Percentiles rank a stretch among this genome's conserved stretches.
phyloP scores from a whole-genome alignment of 108 stramenopile species.

The Poteriospumella lacustris region DNA sequence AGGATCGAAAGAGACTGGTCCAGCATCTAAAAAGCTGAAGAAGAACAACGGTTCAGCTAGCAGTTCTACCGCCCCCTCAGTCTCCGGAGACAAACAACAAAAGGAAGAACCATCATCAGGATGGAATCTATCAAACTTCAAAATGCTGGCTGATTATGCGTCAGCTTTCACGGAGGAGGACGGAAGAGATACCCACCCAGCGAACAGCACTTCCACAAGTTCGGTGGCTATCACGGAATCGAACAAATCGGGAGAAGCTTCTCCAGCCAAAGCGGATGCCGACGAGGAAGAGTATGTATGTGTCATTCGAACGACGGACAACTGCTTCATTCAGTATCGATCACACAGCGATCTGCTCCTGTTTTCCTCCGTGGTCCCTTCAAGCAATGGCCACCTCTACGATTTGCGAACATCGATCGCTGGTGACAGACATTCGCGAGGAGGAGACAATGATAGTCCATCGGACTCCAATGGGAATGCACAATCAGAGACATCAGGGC shows the following conservation, averaged over 20 bases:
- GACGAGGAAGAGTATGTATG: slow-evolving; percentile 18
- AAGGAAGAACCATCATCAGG: neutral
- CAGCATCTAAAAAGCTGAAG: slow-evolving; percentile 2
- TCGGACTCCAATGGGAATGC: neutral
- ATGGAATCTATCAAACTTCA: slow-evolving; percentile 13
- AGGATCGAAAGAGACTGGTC: neutral
- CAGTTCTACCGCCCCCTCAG: neutral
- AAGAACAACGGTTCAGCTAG: neutral
- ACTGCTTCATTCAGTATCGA: neutral
- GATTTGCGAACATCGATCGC: neutral
- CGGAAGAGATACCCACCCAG: neutral
- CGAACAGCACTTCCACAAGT: neutral
- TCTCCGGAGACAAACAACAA: neutral
- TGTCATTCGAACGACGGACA: slow-evolving; percentile 3
- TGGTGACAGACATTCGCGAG: neutral
- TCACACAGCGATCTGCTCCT: neutral
- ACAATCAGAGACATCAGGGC: neutral
- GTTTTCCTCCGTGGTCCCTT: neutral
- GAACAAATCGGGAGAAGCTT: too few species aligned
- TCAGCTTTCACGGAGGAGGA: neutral
- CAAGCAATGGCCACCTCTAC: neutral
- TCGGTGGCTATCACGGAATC: neutral
- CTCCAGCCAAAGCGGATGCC: too few species aligned
- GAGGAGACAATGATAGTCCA: neutral
- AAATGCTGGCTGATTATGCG: neutral